Conservation (phyloP, 805 yeast species). For the Grigorovia humatica region DNA sequence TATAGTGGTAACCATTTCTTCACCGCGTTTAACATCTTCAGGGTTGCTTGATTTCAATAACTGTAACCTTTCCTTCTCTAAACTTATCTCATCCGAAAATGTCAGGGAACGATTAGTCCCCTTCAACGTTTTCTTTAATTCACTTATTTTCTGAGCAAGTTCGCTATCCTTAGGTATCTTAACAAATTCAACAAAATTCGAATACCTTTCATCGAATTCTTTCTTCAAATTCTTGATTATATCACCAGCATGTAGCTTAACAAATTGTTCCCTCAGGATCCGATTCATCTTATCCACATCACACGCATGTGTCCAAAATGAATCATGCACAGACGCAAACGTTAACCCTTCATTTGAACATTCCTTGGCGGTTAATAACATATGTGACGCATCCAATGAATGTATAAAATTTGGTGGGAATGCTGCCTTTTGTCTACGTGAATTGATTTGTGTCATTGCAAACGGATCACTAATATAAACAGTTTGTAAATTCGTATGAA, state of each 20-base stretch:
- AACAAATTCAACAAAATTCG: constrained; percentile 53
- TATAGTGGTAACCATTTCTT: constrained; percentile 57
- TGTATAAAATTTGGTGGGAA: constrained; percentile 95
- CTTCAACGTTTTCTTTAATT: constrained; percentile 40
- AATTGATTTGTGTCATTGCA: constrained; percentile 68
- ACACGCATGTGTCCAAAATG: constrained; percentile 95
- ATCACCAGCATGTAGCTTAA: constrained; percentile 64
- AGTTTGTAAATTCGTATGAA: constrained; percentile 78
- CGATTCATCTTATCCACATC: constrained; percentile 66
- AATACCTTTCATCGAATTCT: constrained; percentile 77
- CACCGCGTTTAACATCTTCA: constrained; percentile 38
- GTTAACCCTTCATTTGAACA: constrained; percentile 56
- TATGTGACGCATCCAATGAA: constrained; percentile 93
- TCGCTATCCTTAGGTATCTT: constrained; percentile 42
- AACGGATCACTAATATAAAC: constrained; percentile 86
- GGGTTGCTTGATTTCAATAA: constrained; percentile 45
- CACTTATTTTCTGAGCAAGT: constrained; percentile 40
- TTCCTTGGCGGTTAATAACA: constrained; percentile 77
- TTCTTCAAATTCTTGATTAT: constrained; percentile 57
- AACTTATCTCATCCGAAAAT: constrained; percentile 58
- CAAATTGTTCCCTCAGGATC: constrained; percentile 66
- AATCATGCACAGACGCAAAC: constrained; percentile 95
- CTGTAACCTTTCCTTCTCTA: constrained; percentile 56
- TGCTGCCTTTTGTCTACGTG: constrained; percentile 83
- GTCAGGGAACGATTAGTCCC: constrained; percentile 47